A percentile compares a stretch with the other conserved stretches of the same genome.
Conservation (phyloP, 164 flowering plant species). For the Tinospora cordifolia region DNA sequence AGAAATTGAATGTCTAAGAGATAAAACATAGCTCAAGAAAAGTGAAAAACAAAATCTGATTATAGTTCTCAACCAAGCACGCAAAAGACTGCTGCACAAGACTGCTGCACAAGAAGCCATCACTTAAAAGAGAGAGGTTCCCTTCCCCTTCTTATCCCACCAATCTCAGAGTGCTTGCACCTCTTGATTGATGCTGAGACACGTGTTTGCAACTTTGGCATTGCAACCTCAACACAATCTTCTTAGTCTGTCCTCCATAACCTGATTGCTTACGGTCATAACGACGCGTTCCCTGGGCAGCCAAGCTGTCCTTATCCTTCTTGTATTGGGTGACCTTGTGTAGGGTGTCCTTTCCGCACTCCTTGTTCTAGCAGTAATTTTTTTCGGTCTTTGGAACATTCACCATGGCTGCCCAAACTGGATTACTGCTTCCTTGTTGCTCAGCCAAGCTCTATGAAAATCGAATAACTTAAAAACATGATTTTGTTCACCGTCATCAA, state of each 20-base stretch:
- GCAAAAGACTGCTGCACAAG: background rate
- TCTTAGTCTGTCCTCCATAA: constrained; percentile 18
- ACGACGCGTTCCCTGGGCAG: constrained; percentile 17
- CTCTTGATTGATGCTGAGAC: constrained; percentile 18
- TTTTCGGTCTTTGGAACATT: constrained; percentile 18
- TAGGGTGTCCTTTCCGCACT: constrained; percentile 16
- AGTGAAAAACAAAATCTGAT: background rate
- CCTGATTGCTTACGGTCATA: constrained; percentile 18
- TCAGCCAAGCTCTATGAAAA: too few species aligned
- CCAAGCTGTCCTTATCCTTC: constrained; percentile 18
- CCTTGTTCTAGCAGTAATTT: constrained; percentile 18
- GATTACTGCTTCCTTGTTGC: too few species aligned
- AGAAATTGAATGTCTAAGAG: background rate
- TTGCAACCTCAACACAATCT: constrained; percentile 18
- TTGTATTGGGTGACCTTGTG: constrained; percentile 19
- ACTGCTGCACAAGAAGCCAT: background rate
- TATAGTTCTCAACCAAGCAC: constrained; percentile 1
- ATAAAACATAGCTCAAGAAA: background rate
- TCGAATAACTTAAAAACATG: too few species aligned
- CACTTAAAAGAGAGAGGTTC: constrained; percentile 18
- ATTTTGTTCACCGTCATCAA: too few species aligned
- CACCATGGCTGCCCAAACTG: background rate
- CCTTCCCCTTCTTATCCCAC: constrained; percentile 21
- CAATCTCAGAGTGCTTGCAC: constrained; percentile 18
- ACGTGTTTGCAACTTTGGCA: constrained; percentile 19